A percentile compares a stretch with the other conserved stretches of the same genome.
phyloP scores from a whole-genome alignment of 768 basidiomycete species.

The Crepidotus variabilis region DNA sequence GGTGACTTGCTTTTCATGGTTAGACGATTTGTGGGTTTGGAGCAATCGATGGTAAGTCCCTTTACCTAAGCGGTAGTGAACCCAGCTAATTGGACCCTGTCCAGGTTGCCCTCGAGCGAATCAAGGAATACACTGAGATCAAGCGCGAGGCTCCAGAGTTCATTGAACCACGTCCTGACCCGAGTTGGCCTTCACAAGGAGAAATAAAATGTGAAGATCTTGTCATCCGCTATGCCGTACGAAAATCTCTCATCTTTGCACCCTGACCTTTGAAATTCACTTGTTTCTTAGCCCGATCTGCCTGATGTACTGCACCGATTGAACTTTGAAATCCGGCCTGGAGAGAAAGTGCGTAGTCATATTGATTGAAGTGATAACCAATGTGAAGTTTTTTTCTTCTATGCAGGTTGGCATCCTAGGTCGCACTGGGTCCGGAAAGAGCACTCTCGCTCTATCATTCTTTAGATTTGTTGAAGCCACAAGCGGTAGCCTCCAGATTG shows the following conservation, averaged over 20 bases:
- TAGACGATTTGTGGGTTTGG: slow-evolving; percentile 79
- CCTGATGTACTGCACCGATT: slow-evolving; percentile 81
- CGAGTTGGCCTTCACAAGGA: slow-evolving; percentile 75
- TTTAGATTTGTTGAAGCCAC: slow-evolving; percentile 85
- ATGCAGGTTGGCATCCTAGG: slow-evolving; percentile 65
- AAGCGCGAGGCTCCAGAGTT: slow-evolving; percentile 78
- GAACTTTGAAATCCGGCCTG: slow-evolving; percentile 66
- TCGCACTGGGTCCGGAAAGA: slow-evolving; percentile 74
- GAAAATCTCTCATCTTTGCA: slow-evolving; percentile 33
- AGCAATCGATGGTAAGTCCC: slow-evolving; percentile 80
- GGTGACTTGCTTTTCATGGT: slow-evolving; percentile 71
- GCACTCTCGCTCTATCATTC: slow-evolving; percentile 78
- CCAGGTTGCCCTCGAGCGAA: slow-evolving; percentile 83
- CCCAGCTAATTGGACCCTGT: too few species aligned
- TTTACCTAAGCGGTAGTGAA: too few species aligned
- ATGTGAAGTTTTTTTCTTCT: neutral
- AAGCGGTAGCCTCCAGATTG: slow-evolving; percentile 64
- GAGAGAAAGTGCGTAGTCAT: slow-evolving; percentile 59
- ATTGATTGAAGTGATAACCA: slow-evolving; percentile 27
- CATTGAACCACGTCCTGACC: slow-evolving; percentile 77
- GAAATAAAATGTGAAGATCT: slow-evolving; percentile 70
- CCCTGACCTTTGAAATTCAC: neutral
- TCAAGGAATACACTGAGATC: slow-evolving; percentile 88
- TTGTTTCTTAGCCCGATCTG: slow-evolving; percentile 62
- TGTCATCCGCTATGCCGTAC: slow-evolving; percentile 73